Base-by-base conservation (phyloP, 768 basidiomycete genomes). In the Xerocomellus intermedius region DNA sequence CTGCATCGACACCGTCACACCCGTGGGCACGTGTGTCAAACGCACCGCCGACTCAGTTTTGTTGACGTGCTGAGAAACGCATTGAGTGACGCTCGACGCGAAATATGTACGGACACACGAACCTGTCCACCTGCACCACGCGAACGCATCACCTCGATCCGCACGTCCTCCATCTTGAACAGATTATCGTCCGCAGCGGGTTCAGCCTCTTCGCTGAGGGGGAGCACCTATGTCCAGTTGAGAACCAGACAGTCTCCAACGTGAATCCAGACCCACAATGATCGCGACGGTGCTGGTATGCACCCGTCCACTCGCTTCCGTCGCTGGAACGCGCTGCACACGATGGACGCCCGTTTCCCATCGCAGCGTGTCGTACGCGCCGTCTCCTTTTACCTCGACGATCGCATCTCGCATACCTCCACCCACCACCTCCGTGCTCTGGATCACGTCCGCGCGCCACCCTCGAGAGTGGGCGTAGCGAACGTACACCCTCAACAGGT, bases 1-100 rank as follows among this genome's bases (percentile, higher is more conserved):
- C 74, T 99, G 97, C 91, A 98, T 98, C 8, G 94, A 94, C 9
- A 98, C 96, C 1, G 88, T 89, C 51, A 98, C 87, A 0, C 96
- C 94, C 4, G 93, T 90, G 1, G 97, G 96, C 14, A 89, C 74
- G 64, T 99, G 97, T 0, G 94, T 96, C 42, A 98, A 72, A 1
- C 97, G 86, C 21, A 99, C 94, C 3, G 97, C 96, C 3, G 96
- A 98, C 73, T 99, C 97, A 0, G 97, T 98, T 79, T 89, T 92
- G 75, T 99, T 99, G 64, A 98, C 97, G 73, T 98, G 96, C 89
- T 98, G 55, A 5, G 13, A n/a, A 30, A 42, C 1, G n/a, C 12
- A 7, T 16, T 36, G 19, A 35, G 36, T 30, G 36, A 44, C 35
- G 50, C 19, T n/a, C 12, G 22, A 14, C 22, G 21, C 41, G 7